Conservation (phyloP, 2,329 filamentous ascomycete genomes). For the Pyricularia grisea region DNA sequence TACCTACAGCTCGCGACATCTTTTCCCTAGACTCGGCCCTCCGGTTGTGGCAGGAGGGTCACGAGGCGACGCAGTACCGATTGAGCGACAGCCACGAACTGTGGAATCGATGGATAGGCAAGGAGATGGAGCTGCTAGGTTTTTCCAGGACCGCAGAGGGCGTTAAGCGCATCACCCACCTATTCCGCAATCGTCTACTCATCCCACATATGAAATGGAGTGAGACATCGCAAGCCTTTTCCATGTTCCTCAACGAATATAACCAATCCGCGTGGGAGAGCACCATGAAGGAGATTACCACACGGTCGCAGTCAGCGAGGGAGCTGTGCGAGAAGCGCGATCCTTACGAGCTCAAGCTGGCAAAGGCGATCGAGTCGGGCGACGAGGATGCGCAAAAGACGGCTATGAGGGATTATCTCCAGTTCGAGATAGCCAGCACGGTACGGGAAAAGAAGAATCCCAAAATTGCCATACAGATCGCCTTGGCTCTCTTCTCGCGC, state of each 20-base stretch:
- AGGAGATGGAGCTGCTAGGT: conserved; percentile 59
- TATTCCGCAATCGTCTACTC: conserved; percentile 61
- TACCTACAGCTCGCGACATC: conserved; percentile 57
- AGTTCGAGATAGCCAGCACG: conserved; percentile 67
- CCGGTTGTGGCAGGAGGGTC: conserved; percentile 62
- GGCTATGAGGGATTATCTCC: conserved; percentile 60
- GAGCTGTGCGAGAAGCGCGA: conserved; percentile 55
- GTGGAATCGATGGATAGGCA: conserved; percentile 70
- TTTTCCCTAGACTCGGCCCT: conserved; percentile 61
- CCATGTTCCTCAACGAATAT: conserved; percentile 63
- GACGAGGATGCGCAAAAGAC: conserved; percentile 45
- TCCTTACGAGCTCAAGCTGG: conserved; percentile 56
- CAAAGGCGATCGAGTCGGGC: conserved; percentile 43
- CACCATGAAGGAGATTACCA: conserved; percentile 60
- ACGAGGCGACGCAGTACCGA: conserved; percentile 63
- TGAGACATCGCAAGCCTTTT: conserved; percentile 65
- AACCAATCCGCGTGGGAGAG: conserved; percentile 63
- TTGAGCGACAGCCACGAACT: conserved; percentile 68
- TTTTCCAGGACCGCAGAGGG: conserved; percentile 43
- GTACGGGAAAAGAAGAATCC: conserved; percentile 41
- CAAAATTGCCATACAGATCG: conserved; percentile 38
- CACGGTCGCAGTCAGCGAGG: conserved; percentile 54
- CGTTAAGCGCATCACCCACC: conserved; percentile 55
- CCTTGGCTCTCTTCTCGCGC: conserved; percentile 65
- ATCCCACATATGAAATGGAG: conserved; percentile 70